Base-by-base conservation (phyloP, 2,329 filamentous ascomycete species). In the Cordyceps farinosa region DNA sequence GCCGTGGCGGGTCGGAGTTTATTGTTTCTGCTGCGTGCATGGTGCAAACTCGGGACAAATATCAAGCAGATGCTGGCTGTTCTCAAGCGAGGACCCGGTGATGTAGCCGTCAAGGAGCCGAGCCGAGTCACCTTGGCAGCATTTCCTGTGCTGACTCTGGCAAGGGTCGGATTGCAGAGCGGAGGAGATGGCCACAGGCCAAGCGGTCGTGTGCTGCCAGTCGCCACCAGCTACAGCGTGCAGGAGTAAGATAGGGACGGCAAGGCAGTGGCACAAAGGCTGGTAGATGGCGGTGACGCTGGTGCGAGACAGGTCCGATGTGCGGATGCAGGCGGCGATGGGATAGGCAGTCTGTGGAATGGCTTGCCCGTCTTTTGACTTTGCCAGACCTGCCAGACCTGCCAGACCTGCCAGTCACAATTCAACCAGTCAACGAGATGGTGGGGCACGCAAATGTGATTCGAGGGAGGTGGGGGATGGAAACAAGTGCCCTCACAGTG, bases 1-100 rank as follows among this genome's bases (percentile, higher is more conserved):
- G 80, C 67, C 80, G 79, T 57, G 80, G 75, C 67, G 77, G 76
- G 47, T 75, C 74, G 67, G 75, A 65, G 63, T 71, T 27, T 50
- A 61, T 61, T 32, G 38, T 29, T 27, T 3, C 29, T 15, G 30
- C 30, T 30, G n/a, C 17, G 30, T 47, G 11, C 29, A 8, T 45
- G 29, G 38, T 53, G 17, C 29, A 38, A n/a, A 30, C n/a, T 9
- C 38, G 29, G 36, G 29, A 22, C 10, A 2, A 45, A 52, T n/a
- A 10, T 40, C 34, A 5, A 27, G 22, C 17, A 30, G 50, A 1
- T 36, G 40, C 47, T 29, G 27, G 30, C n/a, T 38, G 36, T 34
- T 47, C 30, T 42, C 50, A 40, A 54, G 40, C 50, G 8, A 45
- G 17, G 30, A 17, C 30, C 50, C 48, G 9, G 40, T 61, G 38